Percentiles rank a stretch among this genome's conserved stretches.
Conservation (phyloP, 176 grass and related monocot species). For the Elymus sibiricus region DNA sequence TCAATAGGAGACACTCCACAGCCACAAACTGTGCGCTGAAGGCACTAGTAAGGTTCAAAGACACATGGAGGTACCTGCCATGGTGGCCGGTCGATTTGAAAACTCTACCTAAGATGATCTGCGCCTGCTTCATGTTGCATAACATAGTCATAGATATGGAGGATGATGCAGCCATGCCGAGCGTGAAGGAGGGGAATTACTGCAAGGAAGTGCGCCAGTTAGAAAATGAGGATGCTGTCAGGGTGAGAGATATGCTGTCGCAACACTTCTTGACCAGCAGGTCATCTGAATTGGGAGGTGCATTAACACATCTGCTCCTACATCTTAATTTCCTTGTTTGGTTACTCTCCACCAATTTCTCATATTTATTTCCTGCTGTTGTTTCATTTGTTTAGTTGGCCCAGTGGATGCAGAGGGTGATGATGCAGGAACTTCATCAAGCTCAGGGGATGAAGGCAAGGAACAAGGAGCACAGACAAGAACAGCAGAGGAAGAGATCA, state of each 20-base stretch:
- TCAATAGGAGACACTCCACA: conserved; percentile 36
- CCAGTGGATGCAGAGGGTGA: not conserved
- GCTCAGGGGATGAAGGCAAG: not conserved
- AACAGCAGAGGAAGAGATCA: not conserved
- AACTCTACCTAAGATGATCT: conserved; percentile 61
- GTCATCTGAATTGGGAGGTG: not conserved
- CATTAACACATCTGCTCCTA: not conserved
- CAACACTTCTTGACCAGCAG: conserved; percentile 32
- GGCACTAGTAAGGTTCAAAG: conserved; percentile 55
- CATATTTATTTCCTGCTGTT: not conserved
- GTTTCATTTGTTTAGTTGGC: not conserved
- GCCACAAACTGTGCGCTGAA: conserved; percentile 36
- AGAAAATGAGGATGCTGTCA: conserved; percentile 38
- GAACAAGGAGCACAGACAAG: not conserved
- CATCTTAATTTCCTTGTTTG: not conserved
- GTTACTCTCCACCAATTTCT: not conserved
- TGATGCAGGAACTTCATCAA: not conserved
- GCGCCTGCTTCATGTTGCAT: conserved; percentile 62
- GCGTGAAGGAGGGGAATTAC: conserved; percentile 31
- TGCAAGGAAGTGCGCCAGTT: conserved; percentile 41
- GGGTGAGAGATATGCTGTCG: conserved; percentile 42
- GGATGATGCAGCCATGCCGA: conserved; percentile 32
- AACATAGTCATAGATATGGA: conserved; percentile 73
- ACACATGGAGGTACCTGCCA: conserved; percentile 62
- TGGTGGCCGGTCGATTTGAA: conserved; percentile 65